Evolutionary conservation across 371 early-diverging fungal species (phyloP), one percentile per base, ranked within the genome.

Genomic region (Lichtheimia ramosa): DNA sequence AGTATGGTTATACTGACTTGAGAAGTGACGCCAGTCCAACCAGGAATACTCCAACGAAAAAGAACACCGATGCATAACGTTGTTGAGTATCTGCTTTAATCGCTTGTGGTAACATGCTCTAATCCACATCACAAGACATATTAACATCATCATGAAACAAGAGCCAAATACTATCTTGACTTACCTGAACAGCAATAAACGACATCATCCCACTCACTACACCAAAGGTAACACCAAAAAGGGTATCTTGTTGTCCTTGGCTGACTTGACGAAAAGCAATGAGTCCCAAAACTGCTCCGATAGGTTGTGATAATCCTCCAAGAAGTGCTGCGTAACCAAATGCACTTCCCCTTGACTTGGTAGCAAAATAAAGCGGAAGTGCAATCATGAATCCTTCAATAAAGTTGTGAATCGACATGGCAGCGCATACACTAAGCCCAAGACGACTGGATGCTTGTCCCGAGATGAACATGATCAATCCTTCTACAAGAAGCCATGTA

Each of bases 381-480:
- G 92, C 87, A 28, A 93, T 88, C 73, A 88, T 77, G 51, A 92
- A 77, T 0, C 93, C 94, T 58, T 93, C 94, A 27, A 90, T 89
- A 20, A 92, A 66, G 65, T 93, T 93, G 68, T 93, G 94, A 15
- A 91, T 80, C 0, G 85, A 78, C 59, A 93, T 87, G 13, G 91
- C 91, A 34, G 81, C 75, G 16, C 88, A 84, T 28, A 93, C 86
- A n/a, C 83, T 83, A 3, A 87, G 55, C 5, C 93, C 92, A 8
- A 92, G 70, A 48, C 77, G 67, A 14, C 81, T 71, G 18, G 88
- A 86, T 15, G 85, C 83, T 54, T 83, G 73, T 18, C 87, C 81
- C 3, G 90, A 86, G 7, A 91, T 65, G 64, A 88, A 90, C 61
- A 89, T 89, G 24, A 92, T 87, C 57, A 93, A 62, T 2, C 93